Conservation (phyloP, 306 rosid genomes). For the Ceratonia siliqua region DNA sequence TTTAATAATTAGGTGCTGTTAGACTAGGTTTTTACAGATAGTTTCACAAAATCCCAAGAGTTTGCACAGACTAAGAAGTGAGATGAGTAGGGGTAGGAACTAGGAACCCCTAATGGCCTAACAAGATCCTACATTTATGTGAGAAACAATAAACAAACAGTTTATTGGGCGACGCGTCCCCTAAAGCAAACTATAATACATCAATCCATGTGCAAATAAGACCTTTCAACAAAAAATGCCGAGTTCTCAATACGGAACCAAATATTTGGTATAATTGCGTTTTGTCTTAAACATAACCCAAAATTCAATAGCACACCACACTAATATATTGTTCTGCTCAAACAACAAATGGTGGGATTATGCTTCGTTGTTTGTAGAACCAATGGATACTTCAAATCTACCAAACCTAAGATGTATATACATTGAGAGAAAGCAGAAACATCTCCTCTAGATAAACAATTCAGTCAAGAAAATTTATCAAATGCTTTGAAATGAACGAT, state of each 20-base stretch:
- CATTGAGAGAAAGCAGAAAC: slow-evolving; percentile 2
- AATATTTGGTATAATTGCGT: slow-evolving; percentile 33
- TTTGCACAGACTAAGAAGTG: slow-evolving; percentile 32
- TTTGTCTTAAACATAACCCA: slow-evolving; percentile 26
- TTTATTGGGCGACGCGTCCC: slow-evolving; percentile 17
- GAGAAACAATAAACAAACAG: slow-evolving; percentile 33
- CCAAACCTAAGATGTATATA: slow-evolving; percentile 24
- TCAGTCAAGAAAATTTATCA: slow-evolving; percentile 23
- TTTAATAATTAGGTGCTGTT: slow-evolving; percentile 37
- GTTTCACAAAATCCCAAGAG: slow-evolving; percentile 30
- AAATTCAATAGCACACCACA: slow-evolving; percentile 29
- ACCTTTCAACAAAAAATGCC: slow-evolving; percentile 25
- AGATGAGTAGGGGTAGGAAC: slow-evolving; percentile 36
- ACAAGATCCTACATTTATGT: slow-evolving; percentile 55
- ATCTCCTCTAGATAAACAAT: too few relatives aligned
- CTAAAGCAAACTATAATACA: slow-evolving; percentile 27
- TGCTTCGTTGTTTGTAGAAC: slow-evolving; percentile 39
- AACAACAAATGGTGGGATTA: slow-evolving; percentile 36
- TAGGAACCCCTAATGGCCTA: slow-evolving; percentile 38
- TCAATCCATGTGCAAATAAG: slow-evolving; percentile 34
- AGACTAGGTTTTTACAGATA: slow-evolving; percentile 27
- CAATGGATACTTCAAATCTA: slow-evolving; percentile 33
- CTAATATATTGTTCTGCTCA: slow-evolving; percentile 28
- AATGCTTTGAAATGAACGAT: slow-evolving; percentile 16
- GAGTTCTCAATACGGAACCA: slow-evolving; percentile 23